Evolutionary conservation across 140 eudicot species (phyloP).

Genomic region (Erigeron philadelphicus): DNA sequence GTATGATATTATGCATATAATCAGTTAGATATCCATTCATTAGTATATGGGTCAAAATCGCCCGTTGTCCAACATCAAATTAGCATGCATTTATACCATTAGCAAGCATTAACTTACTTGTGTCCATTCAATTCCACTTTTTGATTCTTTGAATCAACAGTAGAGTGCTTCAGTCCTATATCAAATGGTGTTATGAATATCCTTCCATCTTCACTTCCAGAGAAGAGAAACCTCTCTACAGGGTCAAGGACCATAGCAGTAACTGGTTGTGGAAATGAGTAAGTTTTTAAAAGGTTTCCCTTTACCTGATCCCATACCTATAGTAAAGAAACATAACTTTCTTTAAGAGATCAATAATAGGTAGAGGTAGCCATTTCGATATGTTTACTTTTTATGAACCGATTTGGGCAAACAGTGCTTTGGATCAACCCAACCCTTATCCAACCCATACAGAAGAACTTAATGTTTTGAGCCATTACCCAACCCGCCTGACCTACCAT

Average conservation of each 20-base stretch:
- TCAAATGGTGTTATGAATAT: constrained; percentile 38
- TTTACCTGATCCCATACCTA: constrained; percentile 38
- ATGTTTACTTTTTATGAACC: background rate
- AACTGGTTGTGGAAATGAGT: constrained; percentile 36
- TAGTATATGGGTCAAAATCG: background rate
- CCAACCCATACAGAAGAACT: background rate
- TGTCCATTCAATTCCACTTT: constrained; percentile 40
- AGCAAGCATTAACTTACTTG: constrained; percentile 28
- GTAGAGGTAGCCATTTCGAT: constrained; percentile 1
- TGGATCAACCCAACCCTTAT: constrained; percentile 1
- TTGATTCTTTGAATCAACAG: constrained; percentile 11
- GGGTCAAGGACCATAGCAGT: constrained; percentile 43
- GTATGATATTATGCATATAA: background rate
- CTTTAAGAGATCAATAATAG: background rate
- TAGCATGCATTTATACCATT: background rate
- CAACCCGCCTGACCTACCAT: background rate
- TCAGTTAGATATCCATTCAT: background rate
- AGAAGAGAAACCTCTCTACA: constrained; percentile 36
- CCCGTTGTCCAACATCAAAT: background rate
- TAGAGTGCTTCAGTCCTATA: constrained; percentile 29
- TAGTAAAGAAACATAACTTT: constrained; percentile 14
- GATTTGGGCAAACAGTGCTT: background rate
- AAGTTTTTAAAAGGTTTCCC: constrained; percentile 36
- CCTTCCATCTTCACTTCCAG: constrained; percentile 52
- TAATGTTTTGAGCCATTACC: background rate